These are phyloP conservation scores for Sugiyamaella marilandica DNA, from an alignment of 805 yeast genomes.

Conservation along the genomic window DNA sequence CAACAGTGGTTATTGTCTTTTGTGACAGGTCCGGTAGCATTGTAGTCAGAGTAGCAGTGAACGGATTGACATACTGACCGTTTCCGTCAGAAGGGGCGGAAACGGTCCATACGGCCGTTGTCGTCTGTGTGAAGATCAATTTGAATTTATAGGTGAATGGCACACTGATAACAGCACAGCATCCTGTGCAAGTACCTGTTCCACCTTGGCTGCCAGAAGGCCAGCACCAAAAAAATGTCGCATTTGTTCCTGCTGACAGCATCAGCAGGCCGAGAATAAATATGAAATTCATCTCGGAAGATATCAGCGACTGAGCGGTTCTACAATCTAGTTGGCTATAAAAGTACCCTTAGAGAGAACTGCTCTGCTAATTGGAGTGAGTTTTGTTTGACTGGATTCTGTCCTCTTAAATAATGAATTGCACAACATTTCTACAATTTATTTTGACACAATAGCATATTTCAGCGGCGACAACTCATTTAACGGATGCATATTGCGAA, in stretches of 20 bases:
- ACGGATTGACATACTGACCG: constrained; percentile 18
- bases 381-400: too few relatives aligned
- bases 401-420: too few relatives aligned
- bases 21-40: constrained; percentile 49
- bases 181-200: constrained; percentile 26
- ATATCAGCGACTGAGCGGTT: neutral
- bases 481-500: too few relatives aligned
- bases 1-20: constrained; percentile 29
- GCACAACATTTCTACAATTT: too few relatives aligned
- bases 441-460: too few relatives aligned
- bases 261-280: constrained; percentile 16
- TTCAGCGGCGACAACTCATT: too few relatives aligned
- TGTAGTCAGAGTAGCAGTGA: constrained; percentile 24
- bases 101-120: constrained; percentile 25
- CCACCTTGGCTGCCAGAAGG: constrained; percentile 19
- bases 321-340: too few relatives aligned
- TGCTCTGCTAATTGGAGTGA: too few relatives aligned
- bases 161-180: constrained; percentile 28
- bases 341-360: too few relatives aligned
- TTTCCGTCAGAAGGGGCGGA: constrained; percentile 19
- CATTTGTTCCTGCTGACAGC: constrained; percentile 12
- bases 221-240: constrained; percentile 29
- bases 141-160: constrained; percentile 24
- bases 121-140: constrained; percentile 10
- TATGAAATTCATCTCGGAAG: constrained; percentile 5